Base-by-base conservation (phyloP, 2,329 filamentous ascomycete genomes). In the Paracorniculantispora psalliotae region DNA sequence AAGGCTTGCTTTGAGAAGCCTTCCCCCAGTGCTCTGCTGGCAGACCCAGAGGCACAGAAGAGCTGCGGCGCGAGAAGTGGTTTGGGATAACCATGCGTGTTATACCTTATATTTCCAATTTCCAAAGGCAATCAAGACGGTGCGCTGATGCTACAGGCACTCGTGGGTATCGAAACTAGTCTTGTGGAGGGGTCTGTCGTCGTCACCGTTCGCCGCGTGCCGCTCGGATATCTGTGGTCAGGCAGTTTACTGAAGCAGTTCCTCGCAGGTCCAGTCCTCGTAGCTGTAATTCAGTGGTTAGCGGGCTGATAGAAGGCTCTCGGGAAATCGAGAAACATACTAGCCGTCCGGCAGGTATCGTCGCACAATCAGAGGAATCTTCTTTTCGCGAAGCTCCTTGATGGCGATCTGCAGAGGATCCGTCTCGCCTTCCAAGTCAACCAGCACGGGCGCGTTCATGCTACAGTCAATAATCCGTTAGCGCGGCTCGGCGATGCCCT, bases 221-320 rank as follows among this genome's bases (percentile, higher is more conserved):
- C 46, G 33, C 35, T n/a, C n/a, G 35, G 25, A 23, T 41, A 3
- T 28, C 17, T 23, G 19, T n/a, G 13, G 23, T 52, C 57, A 67
- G 21, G 4, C 19, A n/a, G 5, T 72, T 69, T 73, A 85, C 73
- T 85, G 82, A 58, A 96, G 82, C 64, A 97, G 81, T 76, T 99
- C 94, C 77, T 97, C 94, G 77, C 92, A 97, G 37, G 92, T 96
- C 94, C 94, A 99, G 75, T 99, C 94, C 82, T 99, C 94, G 75
- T 97, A 97, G 79, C 90, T 93, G 65, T n/a, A 35, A 28, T 25
- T 23, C 19, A 53, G 35, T 15, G 26, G 64, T 71, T 63, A 69
- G 66, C 33, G 25, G 17, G 19, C 4, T 51, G 50, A 25, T 2
- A 25, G 5, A 13, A 23, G 8, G n/a, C 23, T 13, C 8, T 50